Conservation (phyloP, 164 flowering plant species). For the Protea cynaroides region DNA sequence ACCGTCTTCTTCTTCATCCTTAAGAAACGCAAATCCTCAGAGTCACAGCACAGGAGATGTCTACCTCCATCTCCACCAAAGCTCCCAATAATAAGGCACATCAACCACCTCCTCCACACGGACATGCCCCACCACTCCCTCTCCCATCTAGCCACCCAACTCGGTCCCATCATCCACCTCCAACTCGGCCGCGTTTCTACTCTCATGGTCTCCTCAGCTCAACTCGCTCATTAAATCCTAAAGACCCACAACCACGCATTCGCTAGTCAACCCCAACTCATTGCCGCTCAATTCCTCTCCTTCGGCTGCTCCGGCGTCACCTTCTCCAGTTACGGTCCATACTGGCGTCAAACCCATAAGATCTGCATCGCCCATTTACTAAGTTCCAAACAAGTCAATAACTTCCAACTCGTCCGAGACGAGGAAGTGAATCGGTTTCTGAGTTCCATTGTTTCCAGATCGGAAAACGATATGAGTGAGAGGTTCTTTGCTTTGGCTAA, state of each 20-base stretch:
- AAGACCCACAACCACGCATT: slow-evolving; percentile 44
- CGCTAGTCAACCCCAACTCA: slow-evolving; percentile 37
- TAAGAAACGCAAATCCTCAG: background rate
- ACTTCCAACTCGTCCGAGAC: slow-evolving; percentile 28
- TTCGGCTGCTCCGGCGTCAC: slow-evolving; percentile 54
- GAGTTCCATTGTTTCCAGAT: slow-evolving; percentile 10
- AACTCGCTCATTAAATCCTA: slow-evolving; percentile 32
- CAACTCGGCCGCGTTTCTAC: slow-evolving; percentile 47
- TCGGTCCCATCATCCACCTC: slow-evolving; percentile 46
- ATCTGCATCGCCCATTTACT: slow-evolving; percentile 49
- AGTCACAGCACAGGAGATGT: slow-evolving; percentile 1
- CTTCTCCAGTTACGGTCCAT: slow-evolving; percentile 44
- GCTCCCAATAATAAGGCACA: slow-evolving; percentile 16
- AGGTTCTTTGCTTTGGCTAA: slow-evolving; percentile 33
- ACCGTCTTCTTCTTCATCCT: background rate
- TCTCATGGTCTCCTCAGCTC: slow-evolving; percentile 45
- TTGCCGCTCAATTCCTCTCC: slow-evolving; percentile 42
- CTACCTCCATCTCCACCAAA: slow-evolving; percentile 36
- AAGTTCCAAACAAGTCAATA: slow-evolving; percentile 31
- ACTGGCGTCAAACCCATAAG: slow-evolving; percentile 50
- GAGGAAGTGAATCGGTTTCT: slow-evolving; percentile 38
- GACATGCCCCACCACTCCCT: slow-evolving; percentile 50
- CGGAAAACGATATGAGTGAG: slow-evolving; percentile 30
- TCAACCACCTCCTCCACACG: slow-evolving; percentile 45
- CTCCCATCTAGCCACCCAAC: slow-evolving; percentile 22